Base-by-base conservation (phyloP, 768 basidiomycete species). In the Podaxis sp. region DNA sequence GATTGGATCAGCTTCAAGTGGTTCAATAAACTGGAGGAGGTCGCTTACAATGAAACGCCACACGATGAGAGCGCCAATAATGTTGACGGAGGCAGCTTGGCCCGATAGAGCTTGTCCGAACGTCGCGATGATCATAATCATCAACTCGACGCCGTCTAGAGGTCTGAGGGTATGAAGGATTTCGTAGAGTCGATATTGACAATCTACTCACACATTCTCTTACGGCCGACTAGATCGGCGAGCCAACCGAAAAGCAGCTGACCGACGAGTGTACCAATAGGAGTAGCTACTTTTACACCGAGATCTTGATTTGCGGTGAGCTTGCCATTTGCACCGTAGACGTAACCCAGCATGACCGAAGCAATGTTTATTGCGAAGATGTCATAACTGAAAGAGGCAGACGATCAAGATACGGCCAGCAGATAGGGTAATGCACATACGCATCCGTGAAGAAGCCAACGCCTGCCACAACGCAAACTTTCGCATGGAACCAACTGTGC, bases 361-460 rank as follows among this genome's bases (percentile, higher is more conserved):
- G 86, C 93, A 50, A 96, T 91, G 74, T 88, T 93, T 76, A 96
- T 96, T 6, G 92, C 90, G 69, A 95, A 97, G 64, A 96, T 88
- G 65, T 94, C 93, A 69, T 92, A 92, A 63, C 85, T 85, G 60
- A 33, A 28, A 38, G 30, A 24, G 50, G 13, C 57, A 46, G 20
- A 15, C 38, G 28, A 6, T 11, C 5, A 41, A 38, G 13, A 36
- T 24, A 28, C 24, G 58, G 2, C 56, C 53, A 60, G 41, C 52
- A 46, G 22, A 15, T 51, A 40, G 53, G 38, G 30, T 51, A 60
- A 24, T 20, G n/a, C 15, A 74, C 83, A 68, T 66, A 87, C 84
- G 88, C 87, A 76, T 92, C 93, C 54, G 94, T 94, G 80, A 95
- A 96, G 82, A 96, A 95, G 28, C 94, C 94, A 10, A 89, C 89